Evolutionary conservation across 1,139 yeast genomes (phyloP).

Genomic region (Diutina siamensis): DNA sequence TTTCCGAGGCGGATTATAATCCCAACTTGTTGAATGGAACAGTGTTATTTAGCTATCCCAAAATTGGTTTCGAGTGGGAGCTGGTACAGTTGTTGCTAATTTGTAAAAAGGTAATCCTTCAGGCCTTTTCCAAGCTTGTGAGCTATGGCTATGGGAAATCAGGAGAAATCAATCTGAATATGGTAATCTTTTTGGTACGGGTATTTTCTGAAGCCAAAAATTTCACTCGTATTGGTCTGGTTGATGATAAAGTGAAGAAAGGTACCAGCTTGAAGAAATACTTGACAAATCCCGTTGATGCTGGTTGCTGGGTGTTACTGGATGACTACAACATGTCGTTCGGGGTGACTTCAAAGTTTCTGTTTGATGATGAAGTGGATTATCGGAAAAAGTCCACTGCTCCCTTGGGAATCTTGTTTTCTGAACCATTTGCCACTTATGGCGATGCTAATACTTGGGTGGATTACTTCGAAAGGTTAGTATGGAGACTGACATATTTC

Average conservation of each 20-base stretch:
- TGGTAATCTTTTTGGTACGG: conserved; percentile 29
- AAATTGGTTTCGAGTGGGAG: conserved; percentile 18
- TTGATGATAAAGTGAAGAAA: conserved; percentile 15
- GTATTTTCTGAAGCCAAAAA: conserved; percentile 28
- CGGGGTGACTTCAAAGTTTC: conserved; percentile 29
- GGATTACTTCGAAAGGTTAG: conserved; percentile 19
- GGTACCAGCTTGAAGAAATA: conserved; percentile 7
- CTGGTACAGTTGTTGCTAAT: conserved; percentile 24
- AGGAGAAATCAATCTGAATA: conserved; percentile 31
- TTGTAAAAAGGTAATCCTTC: conserved; percentile 31
- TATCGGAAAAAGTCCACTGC: background rate
- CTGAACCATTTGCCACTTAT: background rate
- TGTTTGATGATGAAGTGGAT: conserved; percentile 15
- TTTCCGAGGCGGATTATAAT: conserved; percentile 22
- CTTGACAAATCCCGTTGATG: conserved; percentile 16
- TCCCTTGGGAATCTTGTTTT: background rate
- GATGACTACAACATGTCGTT: conserved; percentile 28
- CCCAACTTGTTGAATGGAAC: conserved; percentile 17
- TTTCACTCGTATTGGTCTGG: conserved; percentile 16
- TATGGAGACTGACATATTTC: conserved; percentile 17
- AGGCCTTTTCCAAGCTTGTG: conserved; percentile 28
- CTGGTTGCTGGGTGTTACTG: conserved; percentile 13
- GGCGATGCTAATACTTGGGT: conserved; percentile 17
- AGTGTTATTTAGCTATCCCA: conserved; percentile 21
- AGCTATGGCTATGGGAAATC: conserved; percentile 14